A percentile compares a stretch with the other conserved stretches of the same genome.
Conservation (phyloP, 2,329 filamentous ascomycete genomes). For the Cytospora mali region DNA sequence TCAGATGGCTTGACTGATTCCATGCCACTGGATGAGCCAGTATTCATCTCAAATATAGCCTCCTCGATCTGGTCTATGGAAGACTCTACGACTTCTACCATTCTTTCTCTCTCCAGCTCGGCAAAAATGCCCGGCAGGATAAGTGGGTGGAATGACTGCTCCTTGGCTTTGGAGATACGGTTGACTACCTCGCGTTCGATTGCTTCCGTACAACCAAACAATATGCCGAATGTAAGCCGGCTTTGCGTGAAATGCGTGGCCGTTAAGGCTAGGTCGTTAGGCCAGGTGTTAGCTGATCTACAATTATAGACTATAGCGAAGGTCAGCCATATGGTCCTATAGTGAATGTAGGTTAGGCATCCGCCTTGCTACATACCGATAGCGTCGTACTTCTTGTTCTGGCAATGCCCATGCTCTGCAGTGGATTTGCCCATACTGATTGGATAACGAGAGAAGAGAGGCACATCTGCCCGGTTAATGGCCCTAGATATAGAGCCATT, state of each 20-base stretch:
- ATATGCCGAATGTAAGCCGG: background rate
- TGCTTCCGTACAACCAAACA: background rate
- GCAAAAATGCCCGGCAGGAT: conserved; percentile 37
- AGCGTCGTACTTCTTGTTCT: background rate
- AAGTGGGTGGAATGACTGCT: conserved; percentile 33
- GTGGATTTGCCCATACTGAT: background rate
- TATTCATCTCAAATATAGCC: conserved; percentile 31
- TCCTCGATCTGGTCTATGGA: conserved; percentile 32
- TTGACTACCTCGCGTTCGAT: background rate
- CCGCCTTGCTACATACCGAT: background rate
- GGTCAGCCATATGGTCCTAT: background rate
- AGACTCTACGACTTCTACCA: conserved; percentile 29
- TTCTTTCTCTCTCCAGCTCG: conserved; percentile 36
- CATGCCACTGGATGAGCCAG: background rate
- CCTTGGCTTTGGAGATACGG: background rate
- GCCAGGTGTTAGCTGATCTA: background rate
- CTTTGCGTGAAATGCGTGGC: background rate
- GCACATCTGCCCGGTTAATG: background rate
- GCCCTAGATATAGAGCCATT: background rate
- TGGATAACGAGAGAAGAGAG: background rate
- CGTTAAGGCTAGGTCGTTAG: background rate
- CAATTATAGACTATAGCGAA: background rate
- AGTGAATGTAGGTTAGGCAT: background rate
- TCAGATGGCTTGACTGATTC: conserved; percentile 5
- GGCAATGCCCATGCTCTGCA: background rate